phyloP scores from a whole-genome alignment of 495 filamentous ascomycete species.

The Penicillium egyptiacum region DNA sequence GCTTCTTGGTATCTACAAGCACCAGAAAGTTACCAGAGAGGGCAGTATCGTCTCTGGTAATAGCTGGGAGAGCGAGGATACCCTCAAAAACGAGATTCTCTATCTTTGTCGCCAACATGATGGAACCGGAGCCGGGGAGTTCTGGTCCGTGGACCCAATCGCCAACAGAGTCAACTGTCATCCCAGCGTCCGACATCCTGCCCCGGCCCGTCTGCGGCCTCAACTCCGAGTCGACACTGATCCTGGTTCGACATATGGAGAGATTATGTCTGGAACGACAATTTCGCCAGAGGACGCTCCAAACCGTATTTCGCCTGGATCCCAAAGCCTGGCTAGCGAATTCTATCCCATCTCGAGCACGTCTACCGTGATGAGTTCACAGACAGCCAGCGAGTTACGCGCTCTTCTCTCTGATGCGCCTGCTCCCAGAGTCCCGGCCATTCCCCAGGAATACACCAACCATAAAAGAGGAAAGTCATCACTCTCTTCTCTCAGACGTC shows the following conservation, averaged over 20 bases:
- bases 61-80: conserved; percentile 44
- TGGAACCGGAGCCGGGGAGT: conserved; percentile 28
- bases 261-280: conserved; percentile 33
- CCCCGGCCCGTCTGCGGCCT: conserved; percentile 34
- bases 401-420: conserved; percentile 27
- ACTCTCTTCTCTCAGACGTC: conserved; percentile 37
- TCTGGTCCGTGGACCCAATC: conserved; percentile 33
- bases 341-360: conserved; percentile 37
- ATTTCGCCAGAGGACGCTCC: conserved; percentile 31
- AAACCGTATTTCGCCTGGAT: conserved; percentile 26
- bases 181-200: conserved; percentile 39
- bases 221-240: conserved; percentile 36
- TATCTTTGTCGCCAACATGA: conserved; percentile 44
- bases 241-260: conserved; percentile 29
- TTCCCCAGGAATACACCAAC: conserved; percentile 19
- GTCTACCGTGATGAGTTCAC: conserved; percentile 31
- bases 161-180: conserved; percentile 34
- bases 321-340: conserved; percentile 25
- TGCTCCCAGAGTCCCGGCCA: conserved; percentile 21
- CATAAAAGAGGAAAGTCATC: conserved; percentile 44
- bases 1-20: conserved; percentile 40
- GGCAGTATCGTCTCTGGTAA: conserved; percentile 41
- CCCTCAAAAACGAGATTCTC: conserved; percentile 44
- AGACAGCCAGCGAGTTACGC: conserved; percentile 22
- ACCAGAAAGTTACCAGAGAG: conserved; percentile 22